Conservation (phyloP, 352 stramenopile genomes). For the Phytopythium mirpurense region DNA sequence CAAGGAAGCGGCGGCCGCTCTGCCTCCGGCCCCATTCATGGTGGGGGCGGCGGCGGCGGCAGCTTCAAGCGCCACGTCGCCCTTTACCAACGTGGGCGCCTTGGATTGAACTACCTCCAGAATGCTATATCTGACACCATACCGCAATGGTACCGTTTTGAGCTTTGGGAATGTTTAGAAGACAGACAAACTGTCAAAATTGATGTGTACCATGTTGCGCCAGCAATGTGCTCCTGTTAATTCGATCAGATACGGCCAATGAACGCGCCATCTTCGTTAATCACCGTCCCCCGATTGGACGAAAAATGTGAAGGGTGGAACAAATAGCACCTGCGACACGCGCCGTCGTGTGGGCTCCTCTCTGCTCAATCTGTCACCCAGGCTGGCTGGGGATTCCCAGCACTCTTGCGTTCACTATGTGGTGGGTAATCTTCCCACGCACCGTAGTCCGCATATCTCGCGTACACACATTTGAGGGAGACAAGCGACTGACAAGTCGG, state of each 20-base stretch:
- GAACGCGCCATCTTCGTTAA: not conserved
- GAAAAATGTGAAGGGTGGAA: too few relatives aligned
- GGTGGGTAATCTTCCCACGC: not conserved
- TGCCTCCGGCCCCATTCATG: not conserved
- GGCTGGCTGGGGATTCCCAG: too few relatives aligned
- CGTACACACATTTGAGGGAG: not conserved
- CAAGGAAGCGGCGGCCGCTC: not conserved
- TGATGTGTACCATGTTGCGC: too few relatives aligned
- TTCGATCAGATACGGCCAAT: slow-evolving; percentile 12
- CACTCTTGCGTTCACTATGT: not conserved
- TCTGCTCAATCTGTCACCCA: too few relatives aligned
- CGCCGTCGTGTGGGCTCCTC: not conserved
- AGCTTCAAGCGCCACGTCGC: not conserved
- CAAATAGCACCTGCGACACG: not conserved
- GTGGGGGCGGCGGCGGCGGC: not conserved
- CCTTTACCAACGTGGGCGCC: slow-evolving; percentile 32
- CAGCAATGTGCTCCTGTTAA: too few relatives aligned
- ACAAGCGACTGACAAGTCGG: slow-evolving; percentile 1
- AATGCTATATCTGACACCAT: too few relatives aligned
- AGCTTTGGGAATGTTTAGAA: too few relatives aligned
- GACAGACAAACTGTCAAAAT: too few relatives aligned
- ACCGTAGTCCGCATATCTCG: not conserved
- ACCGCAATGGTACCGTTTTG: too few relatives aligned
- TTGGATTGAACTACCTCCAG: too few relatives aligned
- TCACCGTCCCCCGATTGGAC: not conserved